These are phyloP conservation scores for Exophiala calicioides DNA, from an alignment of 2,329 filamentous ascomycete species.

Conservation along the genomic window DNA sequence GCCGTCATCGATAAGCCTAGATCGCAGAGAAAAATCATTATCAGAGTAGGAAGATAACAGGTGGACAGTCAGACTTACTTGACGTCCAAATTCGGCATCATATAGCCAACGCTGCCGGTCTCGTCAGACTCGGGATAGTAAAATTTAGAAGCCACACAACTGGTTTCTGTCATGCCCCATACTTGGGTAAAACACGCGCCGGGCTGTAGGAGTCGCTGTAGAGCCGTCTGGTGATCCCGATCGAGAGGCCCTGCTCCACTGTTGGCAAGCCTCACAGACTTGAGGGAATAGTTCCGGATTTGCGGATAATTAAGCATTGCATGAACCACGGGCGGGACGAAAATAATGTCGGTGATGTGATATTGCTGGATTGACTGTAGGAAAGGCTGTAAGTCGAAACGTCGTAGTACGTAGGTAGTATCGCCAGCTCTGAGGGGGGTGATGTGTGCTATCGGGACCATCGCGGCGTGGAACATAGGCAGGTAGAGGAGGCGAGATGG, in stretches of 20 bases:
- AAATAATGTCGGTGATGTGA: constrained; percentile 36
- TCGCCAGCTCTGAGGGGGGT: constrained; percentile 48
- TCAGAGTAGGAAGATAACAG: neutral
- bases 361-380: constrained; percentile 12
- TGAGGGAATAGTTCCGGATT: constrained; percentile 32
- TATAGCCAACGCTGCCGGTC: constrained; percentile 21
- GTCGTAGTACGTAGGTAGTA: constrained; percentile 49
- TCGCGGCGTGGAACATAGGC: constrained; percentile 56
- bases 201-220: constrained; percentile 44
- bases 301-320: constrained; percentile 32
- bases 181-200: constrained; percentile 49
- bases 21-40: constrained; percentile 5
- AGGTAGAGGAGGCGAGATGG: neutral
- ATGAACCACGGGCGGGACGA: constrained; percentile 50
- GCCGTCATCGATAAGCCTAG: constrained; percentile 55
- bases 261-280: constrained; percentile 45
- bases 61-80: constrained; percentile 18
- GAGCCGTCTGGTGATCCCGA: constrained; percentile 40
- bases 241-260: constrained; percentile 54
- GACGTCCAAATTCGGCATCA: constrained; percentile 22
- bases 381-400: constrained; percentile 37
- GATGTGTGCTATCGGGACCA: constrained; percentile 47
- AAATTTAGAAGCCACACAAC: constrained; percentile 22
- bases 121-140: constrained; percentile 20
- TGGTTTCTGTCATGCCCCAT: constrained; percentile 59